A percentile compares a stretch with the other conserved stretches of the same genome.
phyloP scores from a whole-genome alignment of 1,139 yeast genomes.

The Kodamaea sp. region DNA sequence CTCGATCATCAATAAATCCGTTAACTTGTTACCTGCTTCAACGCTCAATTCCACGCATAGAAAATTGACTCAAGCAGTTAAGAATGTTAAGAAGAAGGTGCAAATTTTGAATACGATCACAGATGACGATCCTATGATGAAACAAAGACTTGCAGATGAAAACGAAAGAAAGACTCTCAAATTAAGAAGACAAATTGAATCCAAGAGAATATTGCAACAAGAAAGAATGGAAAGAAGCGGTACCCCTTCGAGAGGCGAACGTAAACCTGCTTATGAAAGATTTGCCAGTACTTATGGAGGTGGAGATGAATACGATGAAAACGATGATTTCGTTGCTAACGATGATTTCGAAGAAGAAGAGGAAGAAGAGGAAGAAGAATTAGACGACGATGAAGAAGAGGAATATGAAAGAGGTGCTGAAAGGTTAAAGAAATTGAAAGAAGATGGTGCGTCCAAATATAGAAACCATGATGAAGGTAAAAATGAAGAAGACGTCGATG shows the following conservation, averaged over 20 bases:
- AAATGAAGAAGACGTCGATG: constrained; percentile 22
- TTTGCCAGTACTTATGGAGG: constrained; percentile 41
- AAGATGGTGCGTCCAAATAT: constrained; percentile 52
- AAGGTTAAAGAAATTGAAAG: constrained; percentile 58
- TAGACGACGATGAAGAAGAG: constrained; percentile 57
- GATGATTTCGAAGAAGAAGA: constrained; percentile 53
- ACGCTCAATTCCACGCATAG: constrained; percentile 79
- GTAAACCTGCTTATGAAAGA: constrained; percentile 40
- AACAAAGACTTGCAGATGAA: constrained; percentile 77
- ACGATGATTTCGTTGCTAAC: constrained; percentile 41
- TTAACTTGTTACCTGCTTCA: constrained; percentile 84
- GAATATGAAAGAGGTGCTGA: constrained; percentile 60
- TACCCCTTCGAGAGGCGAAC: constrained; percentile 23
- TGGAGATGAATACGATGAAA: constrained; percentile 44
- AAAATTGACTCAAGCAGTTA: constrained; percentile 73
- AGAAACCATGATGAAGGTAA: constrained; percentile 18
- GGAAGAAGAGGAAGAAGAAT: constrained; percentile 36
- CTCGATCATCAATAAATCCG: constrained; percentile 46
- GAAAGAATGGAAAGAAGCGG: constrained; percentile 35
- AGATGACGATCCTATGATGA: constrained; percentile 81
- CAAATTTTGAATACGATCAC: constrained; percentile 65
- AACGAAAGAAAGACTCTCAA: constrained; percentile 68
- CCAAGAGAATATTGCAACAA: constrained; percentile 49
- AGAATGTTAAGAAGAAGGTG: constrained; percentile 58
- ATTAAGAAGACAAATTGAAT: constrained; percentile 63